phyloP scores from a whole-genome alignment of 169 alveolate genomes.

The Ichthyophthirius multifiliis region DNA sequence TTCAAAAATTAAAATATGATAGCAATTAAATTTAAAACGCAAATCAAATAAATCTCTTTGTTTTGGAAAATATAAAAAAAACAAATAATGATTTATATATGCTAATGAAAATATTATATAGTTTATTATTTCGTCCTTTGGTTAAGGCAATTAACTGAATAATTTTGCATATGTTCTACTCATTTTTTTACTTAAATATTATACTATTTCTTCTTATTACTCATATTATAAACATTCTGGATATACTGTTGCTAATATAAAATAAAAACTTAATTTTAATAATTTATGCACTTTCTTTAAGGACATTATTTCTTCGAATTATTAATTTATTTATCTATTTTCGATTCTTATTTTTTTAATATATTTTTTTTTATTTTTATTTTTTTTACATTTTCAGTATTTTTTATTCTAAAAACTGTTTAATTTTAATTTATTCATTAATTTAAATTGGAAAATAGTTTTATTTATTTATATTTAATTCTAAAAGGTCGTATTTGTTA shows the following conservation, averaged over 20 bases:
- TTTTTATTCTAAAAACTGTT: too few relatives aligned
- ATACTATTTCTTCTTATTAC: neutral
- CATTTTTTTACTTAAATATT: constrained; percentile 1
- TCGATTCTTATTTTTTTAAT: neutral
- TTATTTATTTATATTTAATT: too few relatives aligned
- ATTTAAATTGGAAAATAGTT: too few relatives aligned
- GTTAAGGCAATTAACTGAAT: constrained; percentile 16
- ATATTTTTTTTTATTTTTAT: neutral
- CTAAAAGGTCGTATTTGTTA: too few relatives aligned
- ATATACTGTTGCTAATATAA: neutral
- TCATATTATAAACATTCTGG: neutral
- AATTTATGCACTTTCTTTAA: neutral
- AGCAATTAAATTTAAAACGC: constrained; percentile 38
- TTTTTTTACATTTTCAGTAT: too few relatives aligned
- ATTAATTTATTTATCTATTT: neutral
- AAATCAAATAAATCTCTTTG: constrained; percentile 15
- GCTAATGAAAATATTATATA: constrained; percentile 24
- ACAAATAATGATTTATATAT: constrained; percentile 24
- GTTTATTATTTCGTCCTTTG: constrained; percentile 41
- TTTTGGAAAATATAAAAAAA: constrained; percentile 15
- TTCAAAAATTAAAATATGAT: constrained; percentile 35
- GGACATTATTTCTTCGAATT: neutral
- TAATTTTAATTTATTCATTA: too few relatives aligned
- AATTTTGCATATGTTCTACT: constrained; percentile 34
- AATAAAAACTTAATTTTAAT: neutral